These are phyloP conservation scores for Saccharomycopsis oosterbeekiorum DNA, from an alignment of 805 yeast species.

Conservation along the genomic window DNA sequence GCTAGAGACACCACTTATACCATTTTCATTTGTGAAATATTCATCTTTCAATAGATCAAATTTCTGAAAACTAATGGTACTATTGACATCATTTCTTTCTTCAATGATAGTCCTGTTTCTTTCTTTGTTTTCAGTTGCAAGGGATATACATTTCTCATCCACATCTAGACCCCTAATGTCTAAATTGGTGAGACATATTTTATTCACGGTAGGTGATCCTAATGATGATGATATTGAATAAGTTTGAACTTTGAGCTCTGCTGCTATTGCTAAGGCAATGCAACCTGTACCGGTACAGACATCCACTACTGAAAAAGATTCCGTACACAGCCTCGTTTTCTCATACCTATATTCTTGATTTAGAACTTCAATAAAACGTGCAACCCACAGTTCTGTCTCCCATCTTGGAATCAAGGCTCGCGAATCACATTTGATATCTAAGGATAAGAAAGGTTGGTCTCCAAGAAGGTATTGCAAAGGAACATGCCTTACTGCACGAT, in stretches of 20 bases:
- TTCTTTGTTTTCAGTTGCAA: conserved; percentile 38
- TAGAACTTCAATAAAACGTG: conserved; percentile 28
- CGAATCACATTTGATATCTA: conserved; percentile 48
- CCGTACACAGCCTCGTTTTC: conserved; percentile 4
- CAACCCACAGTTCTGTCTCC: conserved; percentile 92
- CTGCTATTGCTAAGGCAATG: conserved; percentile 47
- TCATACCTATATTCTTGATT: background rate
- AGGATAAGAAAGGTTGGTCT: conserved; percentile 72
- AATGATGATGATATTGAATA: background rate
- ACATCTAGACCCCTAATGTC: conserved; percentile 45
- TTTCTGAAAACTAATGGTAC: conserved; percentile 2
- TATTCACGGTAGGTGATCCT: conserved; percentile 3
- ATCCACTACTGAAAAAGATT: conserved; percentile 39
- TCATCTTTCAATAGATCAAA: conserved; percentile 15
- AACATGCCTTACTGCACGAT: conserved; percentile 38
- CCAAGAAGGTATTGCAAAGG: conserved; percentile 86
- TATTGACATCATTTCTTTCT: background rate
- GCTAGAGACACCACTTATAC: background rate
- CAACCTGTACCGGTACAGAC: conserved; percentile 90
- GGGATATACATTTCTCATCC: conserved; percentile 39
- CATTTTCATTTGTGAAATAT: background rate
- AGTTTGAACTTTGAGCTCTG: conserved; percentile 20
- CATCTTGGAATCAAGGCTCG: conserved; percentile 83
- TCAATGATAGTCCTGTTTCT: conserved; percentile 3
- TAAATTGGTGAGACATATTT: background rate